Evolutionary conservation across 176 grass and related monocot species (phyloP).

Genomic region (Tillandsia leiboldiana): DNA sequence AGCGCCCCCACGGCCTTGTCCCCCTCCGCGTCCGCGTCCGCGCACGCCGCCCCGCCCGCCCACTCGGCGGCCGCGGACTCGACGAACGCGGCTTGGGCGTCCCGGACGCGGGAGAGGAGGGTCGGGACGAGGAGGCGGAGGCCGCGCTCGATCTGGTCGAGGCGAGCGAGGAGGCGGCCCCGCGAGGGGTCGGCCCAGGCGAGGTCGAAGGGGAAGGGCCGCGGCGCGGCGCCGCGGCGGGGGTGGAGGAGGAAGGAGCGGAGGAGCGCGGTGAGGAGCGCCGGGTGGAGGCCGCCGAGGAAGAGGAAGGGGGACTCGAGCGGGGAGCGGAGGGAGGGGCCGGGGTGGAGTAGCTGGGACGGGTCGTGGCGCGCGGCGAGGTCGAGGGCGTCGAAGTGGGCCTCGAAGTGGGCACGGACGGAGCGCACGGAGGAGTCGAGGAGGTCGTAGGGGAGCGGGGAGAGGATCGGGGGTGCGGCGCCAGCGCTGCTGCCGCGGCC

Average conservation of each 20-base stretch:
- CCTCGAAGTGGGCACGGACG: constrained; percentile 50
- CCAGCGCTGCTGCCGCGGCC: constrained; percentile 2
- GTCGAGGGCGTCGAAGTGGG: constrained; percentile 50
- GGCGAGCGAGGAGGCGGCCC: not conserved
- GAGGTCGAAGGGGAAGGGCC: constrained; percentile 27
- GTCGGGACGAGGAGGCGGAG: constrained; percentile 40
- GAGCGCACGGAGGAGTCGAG: constrained; percentile 32
- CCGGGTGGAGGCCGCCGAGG: constrained; percentile 54
- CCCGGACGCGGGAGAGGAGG: constrained; percentile 51
- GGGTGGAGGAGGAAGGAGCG: constrained; percentile 29
- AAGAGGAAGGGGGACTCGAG: constrained; percentile 58
- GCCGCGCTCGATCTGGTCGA: constrained; percentile 49
- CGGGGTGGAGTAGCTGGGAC: constrained; percentile 27
- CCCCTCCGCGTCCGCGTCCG: no score
- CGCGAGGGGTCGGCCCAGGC: constrained; percentile 17
- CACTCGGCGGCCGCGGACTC: constrained; percentile 20
- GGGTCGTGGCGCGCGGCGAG: constrained; percentile 44
- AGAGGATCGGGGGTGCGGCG: constrained; percentile 15
- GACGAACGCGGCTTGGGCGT: constrained; percentile 33
- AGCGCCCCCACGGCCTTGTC: not conserved
- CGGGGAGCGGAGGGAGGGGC: constrained; percentile 32
- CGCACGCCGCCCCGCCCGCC: not conserved
- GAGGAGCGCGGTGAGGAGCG: constrained; percentile 42
- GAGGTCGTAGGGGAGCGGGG: constrained; percentile 24
- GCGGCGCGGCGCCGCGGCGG: constrained; percentile 32